Base-by-base conservation (phyloP, 2,329 filamentous ascomycete species). In the Eutypella sp. region DNA sequence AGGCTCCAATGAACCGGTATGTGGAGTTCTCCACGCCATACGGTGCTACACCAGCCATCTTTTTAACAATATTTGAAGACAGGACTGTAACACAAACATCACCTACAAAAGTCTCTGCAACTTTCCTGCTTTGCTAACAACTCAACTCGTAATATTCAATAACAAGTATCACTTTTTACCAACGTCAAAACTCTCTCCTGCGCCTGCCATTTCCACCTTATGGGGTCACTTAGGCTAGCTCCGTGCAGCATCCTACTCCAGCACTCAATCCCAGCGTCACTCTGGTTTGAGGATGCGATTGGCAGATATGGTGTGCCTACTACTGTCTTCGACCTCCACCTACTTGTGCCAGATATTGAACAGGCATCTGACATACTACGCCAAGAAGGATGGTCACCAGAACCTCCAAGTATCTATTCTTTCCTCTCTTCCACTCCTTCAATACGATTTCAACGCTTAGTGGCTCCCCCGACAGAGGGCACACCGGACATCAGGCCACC, bases 251-350 rank as follows among this genome's bases (percentile, higher is more conserved):
- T 29, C 25, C 25, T 29, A 29, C 25, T 29, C 13, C 25, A 29
- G 25, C 8, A 29, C 25, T 29, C 25, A 29, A 29, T 29, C 25
- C 25, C 25, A 29, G 13, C 25, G 8, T 29, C 25, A 13, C 25
- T 29, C 13, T 60, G 55, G 52, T 57, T 50, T 38, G 57, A 59
- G 41, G 56, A 59, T 41, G 57, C 56, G 16, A 33, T 60, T 29
- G 51, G 37, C n/a, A 22, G 41, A 3, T 51, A 57, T 40, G 56
- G 52, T 11, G 57, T 59, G 8, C 54, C 55, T 5, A 58, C 55
- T n/a, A 48, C 49, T 15, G 47, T 60, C 11, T 60, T 59, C 47
- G 45, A 51, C 23, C 38, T 59, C 3, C 44, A 56, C 34, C 37
- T 60, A 5, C 48, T 58, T 15, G 56, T 58, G 4, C 41, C 42